Base-by-base conservation (phyloP, 192 early-diverging fungal species). In the Dimargaris xerosporica region DNA sequence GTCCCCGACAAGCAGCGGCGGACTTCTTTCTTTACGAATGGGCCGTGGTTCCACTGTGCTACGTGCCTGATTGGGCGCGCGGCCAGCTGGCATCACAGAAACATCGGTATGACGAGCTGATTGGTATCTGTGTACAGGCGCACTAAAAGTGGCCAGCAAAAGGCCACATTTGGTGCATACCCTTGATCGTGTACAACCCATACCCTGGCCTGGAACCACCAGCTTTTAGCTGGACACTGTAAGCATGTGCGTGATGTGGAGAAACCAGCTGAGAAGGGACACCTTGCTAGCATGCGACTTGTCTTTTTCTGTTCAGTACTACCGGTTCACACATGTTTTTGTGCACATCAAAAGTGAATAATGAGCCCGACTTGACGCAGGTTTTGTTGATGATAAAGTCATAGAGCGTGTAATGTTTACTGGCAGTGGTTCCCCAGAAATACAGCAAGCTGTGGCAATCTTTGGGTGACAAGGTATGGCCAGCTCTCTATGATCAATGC, bases 241-340 rank as follows among this genome's bases (percentile, higher is more conserved):
- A 68, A 97, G 95, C 31, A 94, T 95, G 63, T 97, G 94, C 74
- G 95, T 97, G 73, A 94, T 91, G 26, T 84, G 78, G 64, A 91
- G 89, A 62, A 93, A 94, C 86, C 91, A 94, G 3, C 82, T 69
- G 21, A 93, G 74, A 71, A 94, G 88, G 21, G 92, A 83, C 7
- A 97, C 89, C 65, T 97, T 97, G 47, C 91, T 93, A 0, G 93
- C 91, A 65, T 97, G 94, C 39, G 93, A 89, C 78, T 97, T 92
- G 47, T 95, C 91, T 54, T 87, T 92, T 64, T 94, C 94, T 1
- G 91, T 66, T 0, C 78, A 77, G 0, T 84, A 90, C 69, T 97
- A 93, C 61, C 85, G 80, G 0, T 80, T 69, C 62, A 95, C 67
- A 62, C 93, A 95, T 82, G 73, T 97, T 91, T 52, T 95, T 93